Evolutionary conservation across 2,329 filamentous ascomycete species (phyloP).

Genomic region (Albifimbria verrucaria): DNA sequence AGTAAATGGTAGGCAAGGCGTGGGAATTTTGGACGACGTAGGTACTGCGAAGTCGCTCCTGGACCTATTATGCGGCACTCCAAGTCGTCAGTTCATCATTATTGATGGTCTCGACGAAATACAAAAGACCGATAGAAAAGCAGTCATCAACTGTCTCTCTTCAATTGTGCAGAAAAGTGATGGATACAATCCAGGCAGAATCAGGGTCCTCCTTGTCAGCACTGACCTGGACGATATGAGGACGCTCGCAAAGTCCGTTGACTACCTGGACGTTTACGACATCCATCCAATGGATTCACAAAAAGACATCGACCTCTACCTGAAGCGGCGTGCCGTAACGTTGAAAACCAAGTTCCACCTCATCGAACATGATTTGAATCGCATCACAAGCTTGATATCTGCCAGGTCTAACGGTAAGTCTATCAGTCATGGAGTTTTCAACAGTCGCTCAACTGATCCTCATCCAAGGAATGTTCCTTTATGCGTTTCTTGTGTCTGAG

Average conservation of each 20-base stretch:
- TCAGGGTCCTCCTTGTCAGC: not conserved
- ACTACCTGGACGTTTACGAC: not conserved
- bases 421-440: not conserved
- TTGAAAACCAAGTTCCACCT: not conserved
- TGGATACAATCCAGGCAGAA: not conserved
- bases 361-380: not conserved
- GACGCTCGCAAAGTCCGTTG: not conserved
- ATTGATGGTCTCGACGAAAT: conserved; percentile 45
- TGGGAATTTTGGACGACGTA: conserved; percentile 3
- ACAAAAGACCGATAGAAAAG: conserved; percentile 20
- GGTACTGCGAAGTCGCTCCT: conserved; percentile 25
- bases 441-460: not conserved
- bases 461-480: conserved; percentile 27
- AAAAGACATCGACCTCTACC: conserved; percentile 4
- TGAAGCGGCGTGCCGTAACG: not conserved
- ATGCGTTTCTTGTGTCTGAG: conserved; percentile 24
- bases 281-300: not conserved
- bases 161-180: conserved; percentile 4
- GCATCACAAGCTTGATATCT: not conserved
- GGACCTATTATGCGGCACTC: conserved; percentile 23
- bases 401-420: not conserved
- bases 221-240: not conserved
- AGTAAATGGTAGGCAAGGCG: not conserved
- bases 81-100: conserved; percentile 29
- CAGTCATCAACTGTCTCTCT: conserved; percentile 22